phyloP scores from a whole-genome alignment of 164 flowering plant species.

The Vitis riparia region DNA sequence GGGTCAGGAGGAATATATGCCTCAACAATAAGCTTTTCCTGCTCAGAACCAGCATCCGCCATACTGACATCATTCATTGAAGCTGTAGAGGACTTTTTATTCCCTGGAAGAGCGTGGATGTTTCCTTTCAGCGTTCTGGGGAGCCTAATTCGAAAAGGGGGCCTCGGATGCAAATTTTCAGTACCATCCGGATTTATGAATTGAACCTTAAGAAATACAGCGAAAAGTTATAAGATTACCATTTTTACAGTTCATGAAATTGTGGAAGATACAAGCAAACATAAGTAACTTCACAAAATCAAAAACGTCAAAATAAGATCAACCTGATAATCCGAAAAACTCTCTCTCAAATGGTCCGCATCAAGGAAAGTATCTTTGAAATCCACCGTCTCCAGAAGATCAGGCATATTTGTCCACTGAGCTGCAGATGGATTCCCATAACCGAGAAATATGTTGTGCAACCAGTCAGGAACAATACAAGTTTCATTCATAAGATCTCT shows the following conservation, averaged over 20 bases:
- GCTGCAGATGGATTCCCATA: constrained; percentile 99
- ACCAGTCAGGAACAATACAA: constrained; percentile 97
- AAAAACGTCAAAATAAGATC: background rate
- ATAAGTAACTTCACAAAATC: background rate
- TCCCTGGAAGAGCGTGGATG: constrained; percentile 65
- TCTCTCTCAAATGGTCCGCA: constrained; percentile 70
- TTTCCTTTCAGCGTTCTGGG: constrained; percentile 57
- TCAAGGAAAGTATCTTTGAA: constrained; percentile 94
- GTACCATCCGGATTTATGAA: constrained; percentile 75
- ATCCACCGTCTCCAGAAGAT: constrained; percentile 80
- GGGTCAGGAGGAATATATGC: constrained; percentile 90
- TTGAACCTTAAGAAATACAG: constrained; percentile 45
- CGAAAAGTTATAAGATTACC: no score
- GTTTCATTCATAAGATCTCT: constrained; percentile 99
- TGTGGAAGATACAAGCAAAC: background rate
- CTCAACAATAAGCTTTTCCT: constrained; percentile 75
- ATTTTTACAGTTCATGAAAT: background rate
- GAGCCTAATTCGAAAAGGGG: constrained; percentile 81
- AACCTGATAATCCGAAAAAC: constrained; percentile 83
- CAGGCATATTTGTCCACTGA: constrained; percentile 95
- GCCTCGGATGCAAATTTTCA: constrained; percentile 55
- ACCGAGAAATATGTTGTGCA: constrained; percentile 91
- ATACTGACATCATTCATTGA: constrained; percentile 30
- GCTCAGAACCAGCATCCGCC: constrained; percentile 37
- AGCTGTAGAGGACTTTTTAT: constrained; percentile 36